Evolutionary conservation across 1,284 basidiomycete genomes (phyloP).

Genomic region (Sporisorium sorghi): DNA sequence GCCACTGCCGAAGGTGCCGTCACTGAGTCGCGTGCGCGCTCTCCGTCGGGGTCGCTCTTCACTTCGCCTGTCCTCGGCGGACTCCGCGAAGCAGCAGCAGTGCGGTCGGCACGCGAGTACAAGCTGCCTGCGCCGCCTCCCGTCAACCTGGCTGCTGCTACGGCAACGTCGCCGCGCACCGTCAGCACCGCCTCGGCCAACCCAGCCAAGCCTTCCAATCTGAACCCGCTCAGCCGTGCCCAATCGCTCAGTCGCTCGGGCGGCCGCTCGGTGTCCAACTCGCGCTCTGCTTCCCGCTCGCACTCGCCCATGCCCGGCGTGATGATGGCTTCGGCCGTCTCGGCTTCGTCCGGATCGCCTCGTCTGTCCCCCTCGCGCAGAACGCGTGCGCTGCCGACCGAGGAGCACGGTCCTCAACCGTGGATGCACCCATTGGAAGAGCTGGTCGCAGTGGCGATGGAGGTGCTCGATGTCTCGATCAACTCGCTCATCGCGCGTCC

Average conservation of each 20-base stretch:
- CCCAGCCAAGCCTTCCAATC: constrained; percentile 40
- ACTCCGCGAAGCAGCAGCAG: constrained; percentile 34
- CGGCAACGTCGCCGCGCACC: constrained; percentile 30
- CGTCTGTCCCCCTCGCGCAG: constrained; percentile 58
- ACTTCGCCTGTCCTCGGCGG: constrained; percentile 40
- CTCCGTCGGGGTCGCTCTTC: constrained; percentile 30
- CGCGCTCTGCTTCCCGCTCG: constrained; percentile 94
- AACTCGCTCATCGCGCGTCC: constrained; percentile 85
- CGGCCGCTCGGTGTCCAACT: constrained; percentile 74
- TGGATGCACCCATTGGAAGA: constrained; percentile 86
- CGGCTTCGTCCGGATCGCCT: constrained; percentile 56
- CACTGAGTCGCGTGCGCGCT: constrained; percentile 21
- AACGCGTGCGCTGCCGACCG: constrained; percentile 48
- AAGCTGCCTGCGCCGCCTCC: constrained; percentile 53
- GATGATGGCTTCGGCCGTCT: constrained; percentile 54
- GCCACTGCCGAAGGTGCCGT: constrained; percentile 1
- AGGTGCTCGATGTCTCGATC: constrained; percentile 89
- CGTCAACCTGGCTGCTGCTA: constrained; percentile 39
- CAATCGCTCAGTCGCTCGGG: constrained; percentile 39
- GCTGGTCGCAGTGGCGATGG: constrained; percentile 92
- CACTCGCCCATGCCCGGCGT: constrained; percentile 84
- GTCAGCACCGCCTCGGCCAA: constrained; percentile 31
- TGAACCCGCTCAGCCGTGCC: constrained; percentile 49
- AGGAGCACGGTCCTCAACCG: constrained; percentile 47
- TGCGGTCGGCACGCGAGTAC: constrained; percentile 47